Evolutionary conservation across 257 asterid genomes (phyloP).

Genomic region (Haberlea rhodopensis): DNA sequence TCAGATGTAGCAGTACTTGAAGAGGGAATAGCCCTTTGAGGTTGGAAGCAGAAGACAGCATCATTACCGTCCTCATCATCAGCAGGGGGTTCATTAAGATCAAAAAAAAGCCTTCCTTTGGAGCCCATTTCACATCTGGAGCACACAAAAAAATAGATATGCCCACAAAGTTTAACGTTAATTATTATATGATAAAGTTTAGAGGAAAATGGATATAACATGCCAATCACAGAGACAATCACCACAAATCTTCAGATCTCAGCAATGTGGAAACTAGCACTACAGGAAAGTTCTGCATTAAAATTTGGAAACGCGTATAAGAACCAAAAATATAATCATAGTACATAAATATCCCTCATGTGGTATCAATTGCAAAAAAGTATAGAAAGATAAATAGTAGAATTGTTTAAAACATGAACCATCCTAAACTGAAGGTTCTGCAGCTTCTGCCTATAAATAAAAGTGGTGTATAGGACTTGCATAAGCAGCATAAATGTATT

Average conservation of each 20-base stretch:
- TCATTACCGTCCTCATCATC: slow-evolving; percentile 73
- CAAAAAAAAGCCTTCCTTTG: slow-evolving; percentile 85
- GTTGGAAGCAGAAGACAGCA: slow-evolving; percentile 66
- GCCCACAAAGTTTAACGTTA: slow-evolving; percentile 36
- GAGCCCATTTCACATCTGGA: slow-evolving; percentile 80
- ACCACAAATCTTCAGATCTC: slow-evolving; percentile 39
- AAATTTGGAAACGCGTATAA: slow-evolving; percentile 27
- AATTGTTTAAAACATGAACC: background rate
- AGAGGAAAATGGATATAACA: slow-evolving; percentile 51
- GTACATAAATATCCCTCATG: slow-evolving; percentile 2
- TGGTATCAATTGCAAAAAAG: background rate
- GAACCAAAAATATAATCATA: slow-evolving; percentile 25
- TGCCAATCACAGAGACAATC: slow-evolving; percentile 43
- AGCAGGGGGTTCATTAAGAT: slow-evolving; percentile 94
- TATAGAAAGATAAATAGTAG: slow-evolving; percentile 11
- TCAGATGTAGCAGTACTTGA: slow-evolving; percentile 63
- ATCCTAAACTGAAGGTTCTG: background rate
- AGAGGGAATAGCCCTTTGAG: slow-evolving; percentile 90
- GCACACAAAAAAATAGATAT: slow-evolving; percentile 56
- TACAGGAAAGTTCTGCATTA: slow-evolving; percentile 38
- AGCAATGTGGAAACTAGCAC: slow-evolving; percentile 28
- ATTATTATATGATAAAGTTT: slow-evolving; percentile 40
- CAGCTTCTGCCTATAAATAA: slow-evolving; percentile 17
- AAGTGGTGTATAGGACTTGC: slow-evolving; percentile 4
- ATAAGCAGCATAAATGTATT: too few relatives aligned